These are phyloP conservation scores for Colletotrichum ledebouriae DNA, from an alignment of 2,329 filamentous ascomycete species.

Conservation along the genomic window DNA sequence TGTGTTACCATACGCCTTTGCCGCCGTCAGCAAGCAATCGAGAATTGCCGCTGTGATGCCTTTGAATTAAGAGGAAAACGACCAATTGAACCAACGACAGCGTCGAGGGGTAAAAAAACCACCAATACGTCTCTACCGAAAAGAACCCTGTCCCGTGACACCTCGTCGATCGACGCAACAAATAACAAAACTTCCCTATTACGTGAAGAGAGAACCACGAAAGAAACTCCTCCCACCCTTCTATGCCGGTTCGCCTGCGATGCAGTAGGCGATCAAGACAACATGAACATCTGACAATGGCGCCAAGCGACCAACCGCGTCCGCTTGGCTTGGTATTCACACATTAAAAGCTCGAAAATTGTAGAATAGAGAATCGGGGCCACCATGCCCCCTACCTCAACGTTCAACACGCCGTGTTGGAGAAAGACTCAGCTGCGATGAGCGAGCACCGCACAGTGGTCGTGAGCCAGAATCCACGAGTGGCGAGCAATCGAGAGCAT, in stretches of 20 bases:
- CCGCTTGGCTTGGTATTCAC: conserved; percentile 37
- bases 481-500: conserved; percentile 31
- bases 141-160: conserved; percentile 27
- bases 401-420: conserved; percentile 34
- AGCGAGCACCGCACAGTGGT: conserved; percentile 35
- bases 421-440: conserved; percentile 39
- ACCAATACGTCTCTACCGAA: conserved; percentile 34
- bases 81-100: conserved; percentile 29
- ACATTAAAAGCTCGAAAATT: conserved; percentile 36
- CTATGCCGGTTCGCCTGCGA: conserved; percentile 41
- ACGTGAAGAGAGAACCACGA: conserved; percentile 25
- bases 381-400: conserved; percentile 23
- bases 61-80: conserved; percentile 36
- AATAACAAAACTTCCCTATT: conserved; percentile 39
- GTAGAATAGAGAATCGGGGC: conserved; percentile 2
- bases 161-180: conserved; percentile 29
- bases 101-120: conserved; percentile 22
- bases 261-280: conserved; percentile 40
- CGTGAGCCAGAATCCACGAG: conserved; percentile 16
- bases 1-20: conserved; percentile 39
- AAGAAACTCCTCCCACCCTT: conserved; percentile 30
- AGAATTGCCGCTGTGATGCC: conserved; percentile 32
- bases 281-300: conserved; percentile 36
- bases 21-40: conserved; percentile 29
- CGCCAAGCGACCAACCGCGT: conserved; percentile 29